Evolutionary conservation across 2,329 filamentous ascomycete genomes (phyloP).

Genomic region (Apiospora marii): DNA sequence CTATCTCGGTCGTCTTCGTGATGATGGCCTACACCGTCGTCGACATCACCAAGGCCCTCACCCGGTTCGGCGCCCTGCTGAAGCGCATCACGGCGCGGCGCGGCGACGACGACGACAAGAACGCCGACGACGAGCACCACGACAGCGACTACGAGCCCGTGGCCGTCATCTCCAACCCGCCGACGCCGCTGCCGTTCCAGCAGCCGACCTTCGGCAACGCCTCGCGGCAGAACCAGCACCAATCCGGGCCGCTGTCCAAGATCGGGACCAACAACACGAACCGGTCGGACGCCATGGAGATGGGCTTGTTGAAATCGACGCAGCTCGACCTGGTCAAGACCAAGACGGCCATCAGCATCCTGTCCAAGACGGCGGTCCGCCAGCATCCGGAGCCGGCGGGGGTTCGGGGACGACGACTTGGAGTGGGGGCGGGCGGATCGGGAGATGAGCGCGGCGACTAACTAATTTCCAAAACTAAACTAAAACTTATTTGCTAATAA

Average conservation of each 20-base stretch:
- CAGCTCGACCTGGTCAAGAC: slow-evolving; percentile 26
- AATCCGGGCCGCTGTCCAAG: slow-evolving; percentile 20
- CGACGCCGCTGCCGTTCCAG: slow-evolving; percentile 11
- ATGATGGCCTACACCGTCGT: slow-evolving; percentile 47
- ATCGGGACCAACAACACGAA: slow-evolving; percentile 26
- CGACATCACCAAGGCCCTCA: slow-evolving; percentile 41
- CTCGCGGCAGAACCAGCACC: not conserved
- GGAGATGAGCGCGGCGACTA: slow-evolving; percentile 22
- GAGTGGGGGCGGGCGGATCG: slow-evolving; percentile 26
- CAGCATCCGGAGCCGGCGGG: slow-evolving; percentile 23
- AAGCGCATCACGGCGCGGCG: not conserved
- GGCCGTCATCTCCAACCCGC: slow-evolving; percentile 17
- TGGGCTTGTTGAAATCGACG: slow-evolving; percentile 24
- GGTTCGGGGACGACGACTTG: slow-evolving; percentile 23
- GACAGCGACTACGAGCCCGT: slow-evolving; percentile 12
- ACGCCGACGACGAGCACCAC: slow-evolving; percentile 10
- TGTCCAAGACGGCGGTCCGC: slow-evolving; percentile 26
- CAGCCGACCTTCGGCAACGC: not conserved
- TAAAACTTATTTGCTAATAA: not conserved
- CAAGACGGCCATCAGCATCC: slow-evolving; percentile 27
- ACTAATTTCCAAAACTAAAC: not conserved
- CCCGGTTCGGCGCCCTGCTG: slow-evolving; percentile 17
- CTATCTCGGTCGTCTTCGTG: slow-evolving; percentile 48
- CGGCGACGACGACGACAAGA: not conserved
- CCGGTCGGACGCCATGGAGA: slow-evolving; percentile 26